phyloP scores from a whole-genome alignment of 2,329 filamentous ascomycete genomes.

The Metarhizium guizhouense region DNA sequence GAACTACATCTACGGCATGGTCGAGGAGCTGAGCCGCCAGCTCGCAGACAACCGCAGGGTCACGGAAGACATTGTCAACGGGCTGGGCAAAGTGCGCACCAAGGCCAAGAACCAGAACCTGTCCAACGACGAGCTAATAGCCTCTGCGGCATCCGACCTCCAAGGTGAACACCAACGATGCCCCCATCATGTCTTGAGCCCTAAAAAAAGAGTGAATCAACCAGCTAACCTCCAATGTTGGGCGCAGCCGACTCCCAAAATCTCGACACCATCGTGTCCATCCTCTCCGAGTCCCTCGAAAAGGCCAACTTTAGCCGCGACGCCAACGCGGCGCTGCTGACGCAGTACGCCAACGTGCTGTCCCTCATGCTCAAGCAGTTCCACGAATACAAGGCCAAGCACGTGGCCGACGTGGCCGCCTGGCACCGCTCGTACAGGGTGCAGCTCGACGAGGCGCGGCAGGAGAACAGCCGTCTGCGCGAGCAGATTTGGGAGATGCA shows the following conservation, averaged over 20 bases:
- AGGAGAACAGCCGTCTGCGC: constrained; percentile 53
- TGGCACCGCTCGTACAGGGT: constrained; percentile 60
- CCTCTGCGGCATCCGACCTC: constrained; percentile 45
- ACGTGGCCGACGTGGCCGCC: constrained; percentile 50
- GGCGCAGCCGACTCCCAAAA: constrained; percentile 46
- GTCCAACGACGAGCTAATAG: constrained; percentile 50
- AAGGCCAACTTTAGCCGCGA: constrained; percentile 51
- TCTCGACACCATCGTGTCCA: constrained; percentile 51
- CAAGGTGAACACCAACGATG: constrained; percentile 32
- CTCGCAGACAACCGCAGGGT: constrained; percentile 52
- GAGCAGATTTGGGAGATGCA: constrained; percentile 62
- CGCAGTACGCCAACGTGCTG: constrained; percentile 49
- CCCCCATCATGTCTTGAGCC: neutral
- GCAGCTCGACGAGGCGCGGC: constrained; percentile 56
- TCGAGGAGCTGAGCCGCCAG: constrained; percentile 56
- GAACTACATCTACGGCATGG: constrained; percentile 59
- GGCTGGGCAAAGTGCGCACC: constrained; percentile 51
- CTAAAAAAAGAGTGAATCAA: neutral
- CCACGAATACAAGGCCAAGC: constrained; percentile 56
- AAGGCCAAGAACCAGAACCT: constrained; percentile 43
- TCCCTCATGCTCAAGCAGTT: constrained; percentile 52
- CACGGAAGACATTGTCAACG: constrained; percentile 56
- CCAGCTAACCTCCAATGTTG: neutral
- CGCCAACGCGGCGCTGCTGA: constrained; percentile 49
- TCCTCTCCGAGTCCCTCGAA: constrained; percentile 53